phyloP scores from a whole-genome alignment of 2,329 filamentous ascomycete genomes.

The Hansfordia pulvinata region DNA sequence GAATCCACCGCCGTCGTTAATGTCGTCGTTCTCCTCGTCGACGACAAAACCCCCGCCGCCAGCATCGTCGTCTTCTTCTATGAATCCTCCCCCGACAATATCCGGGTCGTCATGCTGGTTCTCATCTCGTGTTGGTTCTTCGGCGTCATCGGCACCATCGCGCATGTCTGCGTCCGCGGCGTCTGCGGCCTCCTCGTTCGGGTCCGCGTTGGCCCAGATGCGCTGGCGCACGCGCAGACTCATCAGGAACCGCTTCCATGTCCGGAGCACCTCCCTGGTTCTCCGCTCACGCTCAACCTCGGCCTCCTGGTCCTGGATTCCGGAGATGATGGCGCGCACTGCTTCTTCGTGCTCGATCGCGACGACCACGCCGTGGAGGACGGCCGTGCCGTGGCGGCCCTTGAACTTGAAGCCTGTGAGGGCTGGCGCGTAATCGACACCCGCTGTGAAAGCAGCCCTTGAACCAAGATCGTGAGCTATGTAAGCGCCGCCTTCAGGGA shows the following conservation, averaged over 20 bases:
- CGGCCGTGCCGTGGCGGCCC: conserved; percentile 73
- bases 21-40: conserved; percentile 19
- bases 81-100: conserved; percentile 28
- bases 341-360: conserved; percentile 60
- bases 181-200: conserved; percentile 27
- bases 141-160: conserved; percentile 1
- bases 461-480: conserved; percentile 46
- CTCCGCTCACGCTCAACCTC: conserved; percentile 51
- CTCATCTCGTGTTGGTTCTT: conserved; percentile 5
- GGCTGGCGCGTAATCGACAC: conserved; percentile 78
- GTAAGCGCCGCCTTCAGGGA: conserved; percentile 70
- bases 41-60: conserved; percentile 5
- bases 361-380: conserved; percentile 67
- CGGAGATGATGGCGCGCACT: conserved; percentile 53
- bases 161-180: conserved; percentile 9
- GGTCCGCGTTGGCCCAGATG: conserved; percentile 47
- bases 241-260: conserved; percentile 68
- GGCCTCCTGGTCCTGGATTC: conserved; percentile 51
- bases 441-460: conserved; percentile 60
- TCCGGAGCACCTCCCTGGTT: conserved; percentile 44
- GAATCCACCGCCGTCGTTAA: conserved; percentile 27
- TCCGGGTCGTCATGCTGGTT: conserved; percentile 20
- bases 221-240: conserved; percentile 63
- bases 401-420: conserved; percentile 84
- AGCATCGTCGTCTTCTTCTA: conserved; percentile 6